Evolutionary conservation across 2,329 filamentous ascomycete species (phyloP).

Genomic region (Alternaria brassicicola): DNA sequence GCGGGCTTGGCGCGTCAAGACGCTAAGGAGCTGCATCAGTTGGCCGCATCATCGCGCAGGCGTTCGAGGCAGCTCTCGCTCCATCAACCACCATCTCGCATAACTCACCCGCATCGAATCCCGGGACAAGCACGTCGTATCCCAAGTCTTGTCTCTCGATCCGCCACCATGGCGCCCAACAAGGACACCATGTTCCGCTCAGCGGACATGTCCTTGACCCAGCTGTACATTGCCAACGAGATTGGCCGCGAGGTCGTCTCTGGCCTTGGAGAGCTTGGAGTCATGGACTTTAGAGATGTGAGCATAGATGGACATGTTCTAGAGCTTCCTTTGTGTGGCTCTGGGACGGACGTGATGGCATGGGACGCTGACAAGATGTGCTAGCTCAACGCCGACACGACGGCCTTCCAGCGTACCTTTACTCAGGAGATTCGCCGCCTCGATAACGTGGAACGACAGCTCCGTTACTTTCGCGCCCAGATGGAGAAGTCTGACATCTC

Average conservation of each 20-base stretch:
- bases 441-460: conserved; percentile 97
- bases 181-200: conserved; percentile 99
- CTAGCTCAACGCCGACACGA: conserved; percentile 90
- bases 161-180: conserved; percentile 62
- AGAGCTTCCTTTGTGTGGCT: conserved; percentile 25
- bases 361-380: conserved; percentile 32
- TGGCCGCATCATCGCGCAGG: conserved; percentile 32
- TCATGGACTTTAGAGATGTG: conserved; percentile 98
- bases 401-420: conserved; percentile 94
- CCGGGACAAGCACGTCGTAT: conserved; percentile 31
- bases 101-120: conserved; percentile 25
- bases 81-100: conserved; percentile 38
- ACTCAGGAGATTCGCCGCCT: conserved; percentile 96
- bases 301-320: conserved; percentile 44
- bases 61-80: conserved; percentile 35
- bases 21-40: conserved; percentile 15
- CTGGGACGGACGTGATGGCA: conserved; percentile 24
- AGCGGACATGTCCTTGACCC: conserved; percentile 99
- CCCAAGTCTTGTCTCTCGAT: conserved; percentile 35
- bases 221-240: conserved; percentile 99
- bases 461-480: conserved; percentile 92
- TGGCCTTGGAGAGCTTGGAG: conserved; percentile 91
- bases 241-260: conserved; percentile 98
- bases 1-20: conserved; percentile 12
- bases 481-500: conserved; percentile 92